phyloP scores from a whole-genome alignment of 2,329 filamentous ascomycete genomes.

The Hirsutella thompsonii region DNA sequence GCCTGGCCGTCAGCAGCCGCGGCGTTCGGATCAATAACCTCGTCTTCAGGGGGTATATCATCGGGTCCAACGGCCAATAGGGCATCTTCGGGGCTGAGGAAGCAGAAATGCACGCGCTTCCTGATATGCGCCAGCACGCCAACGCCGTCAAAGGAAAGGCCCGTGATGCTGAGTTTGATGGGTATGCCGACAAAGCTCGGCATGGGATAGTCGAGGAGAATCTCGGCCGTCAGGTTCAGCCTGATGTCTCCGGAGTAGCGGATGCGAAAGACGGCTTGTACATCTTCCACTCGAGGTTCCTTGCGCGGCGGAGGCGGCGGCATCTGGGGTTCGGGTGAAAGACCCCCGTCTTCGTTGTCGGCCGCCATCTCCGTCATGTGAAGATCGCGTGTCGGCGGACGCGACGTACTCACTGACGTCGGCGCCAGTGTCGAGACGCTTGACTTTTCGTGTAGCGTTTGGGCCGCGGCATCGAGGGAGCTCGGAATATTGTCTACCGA shows the following conservation, averaged over 20 bases:
- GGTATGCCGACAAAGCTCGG: conserved; percentile 95
- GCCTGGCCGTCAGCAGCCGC: conserved; percentile 6
- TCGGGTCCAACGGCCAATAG: conserved; percentile 52
- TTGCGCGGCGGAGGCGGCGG: conserved; percentile 19
- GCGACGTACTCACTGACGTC: conserved; percentile 37
- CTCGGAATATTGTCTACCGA: conserved; percentile 27
- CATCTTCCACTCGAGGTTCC: conserved; percentile 70
- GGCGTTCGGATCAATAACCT: conserved; percentile 2
- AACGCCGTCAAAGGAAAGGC: conserved; percentile 87
- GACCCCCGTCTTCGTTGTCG: conserved; percentile 21
- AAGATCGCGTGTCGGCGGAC: conserved; percentile 44
- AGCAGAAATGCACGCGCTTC: conserved; percentile 84
- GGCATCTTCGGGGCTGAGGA: conserved; percentile 84
- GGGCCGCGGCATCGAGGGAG: conserved; percentile 17
- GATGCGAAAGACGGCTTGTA: conserved; percentile 87
- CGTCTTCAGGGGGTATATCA: conserved; percentile 18
- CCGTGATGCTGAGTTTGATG: conserved; percentile 87
- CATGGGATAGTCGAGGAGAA: conserved; percentile 95
- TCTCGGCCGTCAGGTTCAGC: conserved; percentile 84
- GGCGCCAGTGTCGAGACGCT: conserved; percentile 50
- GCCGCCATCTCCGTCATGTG: conserved; percentile 7
- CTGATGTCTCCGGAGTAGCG: conserved; percentile 79
- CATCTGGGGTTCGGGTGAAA: conserved; percentile 13
- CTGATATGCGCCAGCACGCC: conserved; percentile 86
- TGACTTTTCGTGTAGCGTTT: conserved; percentile 40